Evolutionary conservation across 2,329 filamentous ascomycete species (phyloP), one percentile per base, ranked within the genome.

Genomic region (Bipolaris victoriae): DNA sequence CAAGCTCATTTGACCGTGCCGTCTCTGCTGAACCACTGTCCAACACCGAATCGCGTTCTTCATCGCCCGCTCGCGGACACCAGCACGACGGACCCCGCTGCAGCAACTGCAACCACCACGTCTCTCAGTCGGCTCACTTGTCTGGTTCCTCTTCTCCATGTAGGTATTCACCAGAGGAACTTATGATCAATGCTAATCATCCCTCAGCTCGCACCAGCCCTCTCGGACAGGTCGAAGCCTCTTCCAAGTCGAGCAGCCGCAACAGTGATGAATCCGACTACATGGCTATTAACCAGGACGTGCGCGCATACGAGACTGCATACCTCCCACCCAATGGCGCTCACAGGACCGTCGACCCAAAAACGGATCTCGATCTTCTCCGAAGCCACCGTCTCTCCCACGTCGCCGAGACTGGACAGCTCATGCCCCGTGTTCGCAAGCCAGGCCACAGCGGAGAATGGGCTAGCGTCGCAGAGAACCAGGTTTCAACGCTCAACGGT

Each of bases 391-490:
- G 81, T 31, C 68, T 80, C 52, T 82, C 80, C 5, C 81, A 82
- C 60, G 80, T 80, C 31, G 81, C 81, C 16, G 81, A 83, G 67
- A 82, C 79, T 35, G 81, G 81, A 15, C 80, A 82, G 60, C 72
- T 83, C 45, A 76, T 75, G 26, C 77, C 77, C 20, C 64, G 78
- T 58, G 71, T 75, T 36, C 76, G 76, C 54, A 71, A 67, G 60
- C 71, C 73, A 61, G 72, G 70, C 54, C 65, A 68, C 53, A 76
- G 73, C 53, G 73, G 69, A 57, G 76, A 78, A 52, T 77, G 75
- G 73, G 69, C 74, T 29, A 75, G 70, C 58, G 64, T 71, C 18
- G 67, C 68, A n/a, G 70, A 75, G 11, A 72, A 72, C 47, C 53
- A 70, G 24, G 69, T 66, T 48, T 65, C 60, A 15, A 68, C 70